Evolutionary conservation across 2,329 filamentous ascomycete species (phyloP).

Genomic region (Fusarium tjaetaba): DNA sequence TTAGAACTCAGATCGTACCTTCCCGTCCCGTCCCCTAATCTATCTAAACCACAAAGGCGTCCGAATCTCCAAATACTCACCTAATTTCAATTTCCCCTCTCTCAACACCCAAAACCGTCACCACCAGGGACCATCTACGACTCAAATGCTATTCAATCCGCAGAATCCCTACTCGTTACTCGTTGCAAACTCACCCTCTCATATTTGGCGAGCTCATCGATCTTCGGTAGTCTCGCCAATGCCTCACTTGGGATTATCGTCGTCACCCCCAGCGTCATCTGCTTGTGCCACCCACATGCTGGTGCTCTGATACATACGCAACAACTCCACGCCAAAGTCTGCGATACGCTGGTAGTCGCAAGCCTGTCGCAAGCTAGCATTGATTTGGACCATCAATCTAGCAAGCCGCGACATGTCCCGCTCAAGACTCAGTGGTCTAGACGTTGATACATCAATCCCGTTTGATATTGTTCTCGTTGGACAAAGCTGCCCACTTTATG

Average conservation of each 20-base stretch:
- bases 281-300: constrained; percentile 32
- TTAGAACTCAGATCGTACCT: constrained; percentile 25
- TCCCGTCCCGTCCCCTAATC: background rate
- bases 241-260: constrained; percentile 17
- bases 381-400: background rate
- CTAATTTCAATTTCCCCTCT: constrained; percentile 18
- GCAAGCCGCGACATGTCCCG: background rate
- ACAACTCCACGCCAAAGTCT: background rate
- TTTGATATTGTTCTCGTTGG: background rate
- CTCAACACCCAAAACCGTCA: background rate
- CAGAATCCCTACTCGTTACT: background rate
- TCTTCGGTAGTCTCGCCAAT: constrained; percentile 20
- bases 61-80: constrained; percentile 29
- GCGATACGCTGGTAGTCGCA: constrained; percentile 1
- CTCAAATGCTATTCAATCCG: background rate
- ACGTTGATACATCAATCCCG: background rate
- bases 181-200: background rate
- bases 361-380: background rate
- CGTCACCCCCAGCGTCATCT: constrained; percentile 36
- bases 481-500: constrained; percentile 25
- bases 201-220: constrained; percentile 1
- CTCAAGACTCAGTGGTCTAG: background rate
- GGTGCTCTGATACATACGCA: constrained; percentile 22
- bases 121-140: background rate
- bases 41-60: constrained; percentile 29